Evolutionary conservation across 2,329 filamentous ascomycete genomes (phyloP).

Genomic region (Fusarium acutatum): DNA sequence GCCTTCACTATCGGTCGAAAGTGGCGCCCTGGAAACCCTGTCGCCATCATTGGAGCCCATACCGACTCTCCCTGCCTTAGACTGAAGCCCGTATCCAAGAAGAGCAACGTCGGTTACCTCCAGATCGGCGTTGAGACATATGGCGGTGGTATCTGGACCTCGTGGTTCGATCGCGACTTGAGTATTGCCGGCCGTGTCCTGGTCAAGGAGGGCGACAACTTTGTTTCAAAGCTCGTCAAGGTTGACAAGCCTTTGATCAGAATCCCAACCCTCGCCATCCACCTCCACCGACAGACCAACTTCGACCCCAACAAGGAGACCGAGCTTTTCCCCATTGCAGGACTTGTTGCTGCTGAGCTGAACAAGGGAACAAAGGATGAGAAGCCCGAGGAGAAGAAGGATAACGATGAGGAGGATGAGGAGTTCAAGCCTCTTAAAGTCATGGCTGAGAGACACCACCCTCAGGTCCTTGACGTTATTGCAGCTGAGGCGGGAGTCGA

Average conservation of each 20-base stretch:
- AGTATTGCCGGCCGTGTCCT: constrained; percentile 89
- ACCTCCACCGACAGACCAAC: constrained; percentile 84
- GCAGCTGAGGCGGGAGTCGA: constrained; percentile 79
- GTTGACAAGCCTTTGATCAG: constrained; percentile 89
- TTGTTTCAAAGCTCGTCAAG: constrained; percentile 87
- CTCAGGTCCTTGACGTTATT: constrained; percentile 85
- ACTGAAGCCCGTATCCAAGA: constrained; percentile 94
- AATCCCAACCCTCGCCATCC: constrained; percentile 93
- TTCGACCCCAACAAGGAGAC: constrained; percentile 98
- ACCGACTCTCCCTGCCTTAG: constrained; percentile 94
- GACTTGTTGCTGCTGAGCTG: constrained; percentile 85
- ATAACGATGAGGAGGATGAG: constrained; percentile 48
- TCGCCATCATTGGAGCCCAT: constrained; percentile 94
- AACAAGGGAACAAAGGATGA: constrained; percentile 73
- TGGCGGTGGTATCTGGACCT: constrained; percentile 96
- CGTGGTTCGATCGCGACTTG: constrained; percentile 96
- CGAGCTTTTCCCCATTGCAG: constrained; percentile 92
- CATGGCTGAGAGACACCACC: constrained; percentile 85
- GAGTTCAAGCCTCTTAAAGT: constrained; percentile 79
- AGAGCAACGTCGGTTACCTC: constrained; percentile 83
- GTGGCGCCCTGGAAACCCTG: constrained; percentile 91
- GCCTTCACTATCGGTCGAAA: constrained; percentile 90
- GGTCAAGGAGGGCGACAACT: constrained; percentile 75
- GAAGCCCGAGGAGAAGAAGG: constrained; percentile 50
- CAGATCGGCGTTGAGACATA: constrained; percentile 98